Evolutionary conservation across 1,284 basidiomycete species (phyloP), one percentile per base, ranked within the genome.

Genomic region (Pascua sp.): DNA sequence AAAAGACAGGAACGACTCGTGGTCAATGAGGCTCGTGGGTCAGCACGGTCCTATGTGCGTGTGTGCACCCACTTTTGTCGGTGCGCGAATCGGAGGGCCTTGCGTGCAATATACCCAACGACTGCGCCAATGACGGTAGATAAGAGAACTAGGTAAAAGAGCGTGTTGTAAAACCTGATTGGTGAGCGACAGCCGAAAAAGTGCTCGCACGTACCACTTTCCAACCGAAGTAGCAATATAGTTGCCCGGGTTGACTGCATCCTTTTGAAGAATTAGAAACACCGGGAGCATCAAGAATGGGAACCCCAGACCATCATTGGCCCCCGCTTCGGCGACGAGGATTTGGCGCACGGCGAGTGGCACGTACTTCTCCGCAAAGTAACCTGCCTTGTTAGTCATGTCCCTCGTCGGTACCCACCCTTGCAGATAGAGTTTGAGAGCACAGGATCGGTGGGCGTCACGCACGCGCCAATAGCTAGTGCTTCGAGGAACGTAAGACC

Each of bases 391-490:
- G 24, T 32, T n/a, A 16, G 38, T n/a, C 12, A 49, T 40, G 17
- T 13, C 16, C 17, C 7, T 32, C 1, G 37, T 40, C 12, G 32
- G 50, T 53, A 4, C 38, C 15, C 41, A 74, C 73, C 77, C 59
- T 77, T 75, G 56, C 74, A 76, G 56, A 78, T 77, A 5, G 74
- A 70, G 61, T 90, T 89, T 1, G 91, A 89, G 42, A 93, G 82
- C 64, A 93, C 92, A 17, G 96, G 96, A 75, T 98, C 96, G 2
- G 95, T 98, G 0, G 95, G 95, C 0, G 95, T 97, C 16, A 97
- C 85, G 75, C 92, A 96, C 0, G 94, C 90, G 10, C 89, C 91
- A 51, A 98, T 85, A 40, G 89, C 89, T 64, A 97, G 82, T 55
- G 85, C 84, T 38, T 90, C 90, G 42, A 94, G 82, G 78, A 94